A percentile compares a stretch with the other conserved stretches of the same genome.
These are phyloP conservation scores for Metschnikowia noctiluminum DNA, from an alignment of 805 yeast species.

Conservation along the genomic window DNA sequence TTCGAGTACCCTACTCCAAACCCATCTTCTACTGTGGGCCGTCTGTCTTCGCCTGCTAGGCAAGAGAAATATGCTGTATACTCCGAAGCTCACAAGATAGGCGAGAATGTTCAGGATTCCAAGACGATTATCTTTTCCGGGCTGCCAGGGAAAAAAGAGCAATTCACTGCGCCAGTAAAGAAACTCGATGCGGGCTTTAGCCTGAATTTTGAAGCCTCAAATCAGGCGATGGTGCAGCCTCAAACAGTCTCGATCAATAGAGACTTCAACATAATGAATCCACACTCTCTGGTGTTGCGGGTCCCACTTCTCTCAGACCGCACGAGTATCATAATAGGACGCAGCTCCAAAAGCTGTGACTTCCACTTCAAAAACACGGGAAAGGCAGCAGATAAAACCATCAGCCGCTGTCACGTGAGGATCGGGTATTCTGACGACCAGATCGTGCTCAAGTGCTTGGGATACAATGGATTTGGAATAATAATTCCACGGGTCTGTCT, in stretches of 20 bases:
- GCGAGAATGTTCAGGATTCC: not conserved
- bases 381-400: conserved; percentile 47
- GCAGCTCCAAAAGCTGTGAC: conserved; percentile 63
- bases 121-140: not conserved
- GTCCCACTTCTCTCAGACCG: conserved; percentile 42
- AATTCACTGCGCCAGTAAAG: not conserved
- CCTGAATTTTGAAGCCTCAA: not conserved
- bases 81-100: not conserved
- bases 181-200: not conserved
- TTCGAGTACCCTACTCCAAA: conserved; percentile 64
- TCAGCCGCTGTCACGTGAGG: conserved; percentile 66
- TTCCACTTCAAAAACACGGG: conserved; percentile 32
- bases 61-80: conserved; percentile 11
- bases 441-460: conserved; percentile 64
- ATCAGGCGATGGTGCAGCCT: not conserved
- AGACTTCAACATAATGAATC: conserved; percentile 36
- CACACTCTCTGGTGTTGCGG: conserved; percentile 29
- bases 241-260: conserved; percentile 23
- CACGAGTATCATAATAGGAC: conserved; percentile 49
- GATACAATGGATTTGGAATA: conserved; percentile 76
- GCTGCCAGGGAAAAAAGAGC: not conserved
- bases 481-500: conserved; percentile 52
- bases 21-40: conserved; percentile 51
- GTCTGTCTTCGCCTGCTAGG: conserved; percentile 40
- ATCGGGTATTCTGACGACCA: conserved; percentile 43